Base-by-base conservation (phyloP, 2,329 filamentous ascomycete species). In the Didymella glomerata region DNA sequence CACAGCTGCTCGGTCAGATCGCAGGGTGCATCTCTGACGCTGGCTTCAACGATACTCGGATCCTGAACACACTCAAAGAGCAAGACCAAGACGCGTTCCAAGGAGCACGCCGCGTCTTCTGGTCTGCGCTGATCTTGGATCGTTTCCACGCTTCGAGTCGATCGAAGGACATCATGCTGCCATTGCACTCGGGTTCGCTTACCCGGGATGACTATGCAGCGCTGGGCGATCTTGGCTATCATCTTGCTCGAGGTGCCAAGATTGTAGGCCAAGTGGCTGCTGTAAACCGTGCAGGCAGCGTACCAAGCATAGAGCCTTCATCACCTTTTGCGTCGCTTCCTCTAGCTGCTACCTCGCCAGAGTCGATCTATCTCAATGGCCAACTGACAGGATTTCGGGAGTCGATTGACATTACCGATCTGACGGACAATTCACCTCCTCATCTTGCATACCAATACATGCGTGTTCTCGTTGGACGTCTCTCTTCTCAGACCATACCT, bases 401-500 rank as follows among this genome's bases (percentile, higher is more conserved):
- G 51, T 76, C 70, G 3, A 68, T 75, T 18, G 71, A 73, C 10
- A 63, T 72, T 18, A 72, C 66, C 28, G 68, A 68, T 27, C 49
- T 77, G 24, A 65, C 68, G 0, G 61, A 44, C 28, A 75, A 69
- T 48, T 71, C 73, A 4, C 67, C 72, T 24, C 73, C 75, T 11
- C 65, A 75, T 18, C 64, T 78, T n/a, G 71, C 73, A 16, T 69
- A 71, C 48, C 75, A 75, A n/a, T 76, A 77, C 56, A 63, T 77
- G 11, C 72, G 70, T 27, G 61, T 78, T 5, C 68, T 76, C 14
- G 71, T 73, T 18, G 69, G 74, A 27, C 68, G 75, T 16, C 62
- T 70, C 13, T 71, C 68, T 10, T 59, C 69, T 2, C 66, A 66
- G 24, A 67, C 61, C 14, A 25, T 54, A 4, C 45, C 70, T 7